A percentile compares a stretch with the other conserved stretches of the same genome.
phyloP scores from a whole-genome alignment of 768 basidiomycete genomes.

The Podaxis mareebaensis region DNA sequence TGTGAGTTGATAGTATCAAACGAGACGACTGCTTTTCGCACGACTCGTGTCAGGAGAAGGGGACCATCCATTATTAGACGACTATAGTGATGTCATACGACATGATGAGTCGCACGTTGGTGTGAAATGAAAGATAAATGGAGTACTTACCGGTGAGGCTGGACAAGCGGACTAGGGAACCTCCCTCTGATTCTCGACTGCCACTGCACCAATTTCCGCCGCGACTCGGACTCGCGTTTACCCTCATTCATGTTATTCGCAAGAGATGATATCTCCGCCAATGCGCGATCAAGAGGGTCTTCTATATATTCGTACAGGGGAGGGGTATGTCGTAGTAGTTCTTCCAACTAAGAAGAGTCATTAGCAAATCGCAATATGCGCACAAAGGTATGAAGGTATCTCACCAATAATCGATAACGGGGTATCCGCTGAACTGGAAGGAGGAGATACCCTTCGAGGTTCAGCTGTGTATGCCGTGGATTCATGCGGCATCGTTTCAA shows the following conservation, averaged over 20 bases:
- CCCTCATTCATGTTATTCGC: slow-evolving; percentile 98
- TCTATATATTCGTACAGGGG: slow-evolving; percentile 73
- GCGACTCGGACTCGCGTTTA: slow-evolving; percentile 92
- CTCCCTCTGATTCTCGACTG: slow-evolving; percentile 85
- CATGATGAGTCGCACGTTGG: background rate
- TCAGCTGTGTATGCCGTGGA: slow-evolving; percentile 90
- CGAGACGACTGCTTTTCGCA: slow-evolving; percentile 78
- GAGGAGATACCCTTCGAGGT: slow-evolving; percentile 90
- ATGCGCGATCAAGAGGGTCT: slow-evolving; percentile 82
- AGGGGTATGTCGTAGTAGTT: slow-evolving; percentile 83
- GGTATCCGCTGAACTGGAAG: slow-evolving; percentile 97
- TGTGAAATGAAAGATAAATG: background rate
- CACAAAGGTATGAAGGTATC: slow-evolving; percentile 28
- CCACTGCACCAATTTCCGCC: slow-evolving; percentile 89
- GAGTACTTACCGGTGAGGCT: slow-evolving; percentile 84
- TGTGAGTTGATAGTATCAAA: slow-evolving; percentile 81
- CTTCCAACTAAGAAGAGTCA: slow-evolving; percentile 64
- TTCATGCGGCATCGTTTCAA: slow-evolving; percentile 88
- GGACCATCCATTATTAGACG: slow-evolving; percentile 93
- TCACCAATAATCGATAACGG: slow-evolving; percentile 89
- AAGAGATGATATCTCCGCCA: slow-evolving; percentile 83
- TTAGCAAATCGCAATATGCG: slow-evolving; percentile 3
- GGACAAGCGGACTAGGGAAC: slow-evolving; percentile 96
- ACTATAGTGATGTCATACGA: slow-evolving; percentile 37
- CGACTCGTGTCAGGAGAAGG: slow-evolving; percentile 84